These are phyloP conservation scores for Colletotrichum sp. DNA, from an alignment of 2,329 filamentous ascomycete genomes.

Conservation along the genomic window DNA sequence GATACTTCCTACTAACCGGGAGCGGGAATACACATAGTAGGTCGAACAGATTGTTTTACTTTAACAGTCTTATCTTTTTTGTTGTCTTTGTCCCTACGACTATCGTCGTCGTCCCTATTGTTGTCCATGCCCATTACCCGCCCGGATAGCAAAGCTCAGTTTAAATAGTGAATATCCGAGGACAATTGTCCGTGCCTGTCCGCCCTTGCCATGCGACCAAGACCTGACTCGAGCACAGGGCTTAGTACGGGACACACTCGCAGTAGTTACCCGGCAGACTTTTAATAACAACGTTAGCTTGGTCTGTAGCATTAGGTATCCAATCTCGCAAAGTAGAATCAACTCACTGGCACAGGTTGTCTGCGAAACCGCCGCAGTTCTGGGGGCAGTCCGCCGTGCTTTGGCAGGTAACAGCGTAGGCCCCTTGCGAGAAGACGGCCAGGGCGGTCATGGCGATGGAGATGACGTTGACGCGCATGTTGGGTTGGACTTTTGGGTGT, in stretches of 20 bases:
- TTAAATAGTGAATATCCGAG: not conserved
- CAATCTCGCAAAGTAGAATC: too few relatives aligned
- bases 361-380: not conserved
- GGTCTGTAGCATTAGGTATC: rapidly evolving
- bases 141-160: not conserved
- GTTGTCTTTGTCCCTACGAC: not conserved
- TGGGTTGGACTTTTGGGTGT: rapidly evolving
- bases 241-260: not conserved
- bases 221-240: not conserved
- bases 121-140: not conserved
- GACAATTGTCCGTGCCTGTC: not conserved
- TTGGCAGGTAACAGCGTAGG: not conserved
- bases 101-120: not conserved
- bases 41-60: not conserved
- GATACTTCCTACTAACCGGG: not conserved
- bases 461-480: not conserved
- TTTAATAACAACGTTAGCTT: not conserved
- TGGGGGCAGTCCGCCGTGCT: not conserved
- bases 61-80: not conserved
- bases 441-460: not conserved
- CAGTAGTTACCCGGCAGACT: not conserved
- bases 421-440: not conserved
- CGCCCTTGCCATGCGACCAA: not conserved
- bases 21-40: not conserved
- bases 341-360: not conserved